phyloP scores from a whole-genome alignment of 2,329 filamentous ascomycete genomes.

The Colletotrichum godetiae region DNA sequence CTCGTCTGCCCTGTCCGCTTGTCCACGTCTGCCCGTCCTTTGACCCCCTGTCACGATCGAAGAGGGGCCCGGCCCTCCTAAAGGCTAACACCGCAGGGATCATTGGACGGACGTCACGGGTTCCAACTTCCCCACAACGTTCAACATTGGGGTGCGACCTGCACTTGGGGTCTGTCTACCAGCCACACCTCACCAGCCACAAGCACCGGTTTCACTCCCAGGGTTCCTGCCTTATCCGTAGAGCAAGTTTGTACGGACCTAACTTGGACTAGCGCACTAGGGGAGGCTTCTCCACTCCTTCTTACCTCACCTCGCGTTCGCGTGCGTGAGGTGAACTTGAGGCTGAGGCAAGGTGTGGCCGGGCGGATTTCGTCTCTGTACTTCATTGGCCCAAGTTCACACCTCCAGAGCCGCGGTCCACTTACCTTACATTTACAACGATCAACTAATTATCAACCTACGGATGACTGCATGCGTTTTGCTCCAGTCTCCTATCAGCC shows the following conservation, averaged over 20 bases:
- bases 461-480: neutral
- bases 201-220: neutral
- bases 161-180: neutral
- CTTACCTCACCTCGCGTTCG: neutral
- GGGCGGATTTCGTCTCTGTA: neutral
- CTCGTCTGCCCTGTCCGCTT: slow-evolving; percentile 2
- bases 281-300: neutral
- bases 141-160: slow-evolving; percentile 2
- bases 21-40: slow-evolving; percentile 7
- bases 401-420: neutral
- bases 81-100: slow-evolving; percentile 22
- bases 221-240: no score
- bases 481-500: slow-evolving; percentile 6
- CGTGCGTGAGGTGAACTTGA: neutral
- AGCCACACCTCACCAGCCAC: neutral
- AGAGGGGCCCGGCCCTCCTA: slow-evolving; percentile 18
- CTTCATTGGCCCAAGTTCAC: slow-evolving; percentile 3
- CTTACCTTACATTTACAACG: neutral
- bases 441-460: slow-evolving; percentile 6
- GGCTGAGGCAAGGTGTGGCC: slow-evolving; percentile 19
- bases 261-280: neutral
- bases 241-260: neutral
- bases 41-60: slow-evolving; percentile 25
- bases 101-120: slow-evolving; percentile 28
- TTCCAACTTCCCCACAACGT: slow-evolving; percentile 18